Evolutionary conservation across 2,329 filamentous ascomycete species (phyloP), one percentile per base, ranked within the genome.

Genomic region (Plectosphaerella cucumerina): DNA sequence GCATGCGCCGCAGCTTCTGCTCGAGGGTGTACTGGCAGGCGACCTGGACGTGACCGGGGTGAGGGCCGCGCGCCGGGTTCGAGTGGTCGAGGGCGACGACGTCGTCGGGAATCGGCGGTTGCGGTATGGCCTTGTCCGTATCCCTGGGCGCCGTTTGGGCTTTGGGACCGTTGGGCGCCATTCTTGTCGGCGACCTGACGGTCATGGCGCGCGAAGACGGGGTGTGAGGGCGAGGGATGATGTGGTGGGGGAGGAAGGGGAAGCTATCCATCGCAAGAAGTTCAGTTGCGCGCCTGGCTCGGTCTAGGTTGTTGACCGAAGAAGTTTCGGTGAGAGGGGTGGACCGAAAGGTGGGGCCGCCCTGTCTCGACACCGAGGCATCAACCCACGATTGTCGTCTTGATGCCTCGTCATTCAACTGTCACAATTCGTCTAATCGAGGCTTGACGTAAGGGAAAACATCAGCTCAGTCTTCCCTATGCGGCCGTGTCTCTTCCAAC

Each of bases 21-120:
- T 97, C 90, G 58, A 90, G 87, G 55, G 90, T 81, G 71, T 93
- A 97, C 51, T 90, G 89, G 47, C 78, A 73, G 20, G 75, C 73
- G 39, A 75, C 73, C 39, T 71, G 72, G 47, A 78, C 74, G 57
- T 70, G 68, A 55, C 77, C 77, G 3, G 76, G 75, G 39, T 73
- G 71, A 47, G 73, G 73, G 2, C 73, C 73, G 55, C 57, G 65
- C 60, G 55, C 52, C 14, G 53, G 43, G 9, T 50, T 31, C 26
- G 48, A n/a, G 20, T 44, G 43, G 20, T 44, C 31, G 17, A 50
- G 41, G 45, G 48, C 20, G 15, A 33, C 14, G 15, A 44, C 46
- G 14, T 37, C 47, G 5, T 48, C 37, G 22, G 47, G 47, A 10
- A 48, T 42, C 10, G 47, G 47, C 6, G 47, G 47, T 43, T 48